Percentiles rank a stretch among this genome's conserved stretches.
Evolutionary conservation across 2,329 filamentous ascomycete genomes (phyloP).

Genomic region (Penicillium sp.): DNA sequence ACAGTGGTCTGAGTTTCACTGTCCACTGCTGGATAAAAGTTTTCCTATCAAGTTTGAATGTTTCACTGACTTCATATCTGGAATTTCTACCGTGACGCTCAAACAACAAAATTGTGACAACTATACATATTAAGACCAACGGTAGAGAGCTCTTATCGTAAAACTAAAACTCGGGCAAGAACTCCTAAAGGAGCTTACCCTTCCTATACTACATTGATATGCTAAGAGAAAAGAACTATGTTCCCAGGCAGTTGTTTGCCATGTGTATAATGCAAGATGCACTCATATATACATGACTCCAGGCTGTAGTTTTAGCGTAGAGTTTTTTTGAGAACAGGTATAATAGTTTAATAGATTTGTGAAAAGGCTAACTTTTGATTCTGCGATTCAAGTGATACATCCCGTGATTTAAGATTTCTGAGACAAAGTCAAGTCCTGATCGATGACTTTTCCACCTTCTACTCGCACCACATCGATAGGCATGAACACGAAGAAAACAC

Average conservation of each 20-base stretch:
- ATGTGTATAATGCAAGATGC: too few relatives aligned
- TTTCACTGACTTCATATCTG: not conserved
- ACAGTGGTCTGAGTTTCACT: slow-evolving; percentile 1
- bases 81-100: not conserved
- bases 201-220: too few relatives aligned
- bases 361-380: not conserved
- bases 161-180: too few relatives aligned
- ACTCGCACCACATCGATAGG: slow-evolving; percentile 10
- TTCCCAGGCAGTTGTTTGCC: too few relatives aligned
- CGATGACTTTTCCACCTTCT: slow-evolving; percentile 5
- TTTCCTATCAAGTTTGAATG: not conserved
- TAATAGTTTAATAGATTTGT: too few relatives aligned
- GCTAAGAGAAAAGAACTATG: too few relatives aligned
- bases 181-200: too few relatives aligned
- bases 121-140: not conserved
- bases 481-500: slow-evolving; percentile 14
- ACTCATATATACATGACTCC: too few relatives aligned
- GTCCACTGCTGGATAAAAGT: not conserved
- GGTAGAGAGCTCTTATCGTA: too few relatives aligned
- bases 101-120: not conserved
- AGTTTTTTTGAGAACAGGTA: too few relatives aligned
- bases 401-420: not conserved
- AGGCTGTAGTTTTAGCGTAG: too few relatives aligned
- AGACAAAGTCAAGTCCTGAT: slow-evolving; percentile 11
- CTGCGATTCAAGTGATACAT: not conserved